Evolutionary conservation across 768 basidiomycete species (phyloP).

Genomic region (Dioszegia crocea): DNA sequence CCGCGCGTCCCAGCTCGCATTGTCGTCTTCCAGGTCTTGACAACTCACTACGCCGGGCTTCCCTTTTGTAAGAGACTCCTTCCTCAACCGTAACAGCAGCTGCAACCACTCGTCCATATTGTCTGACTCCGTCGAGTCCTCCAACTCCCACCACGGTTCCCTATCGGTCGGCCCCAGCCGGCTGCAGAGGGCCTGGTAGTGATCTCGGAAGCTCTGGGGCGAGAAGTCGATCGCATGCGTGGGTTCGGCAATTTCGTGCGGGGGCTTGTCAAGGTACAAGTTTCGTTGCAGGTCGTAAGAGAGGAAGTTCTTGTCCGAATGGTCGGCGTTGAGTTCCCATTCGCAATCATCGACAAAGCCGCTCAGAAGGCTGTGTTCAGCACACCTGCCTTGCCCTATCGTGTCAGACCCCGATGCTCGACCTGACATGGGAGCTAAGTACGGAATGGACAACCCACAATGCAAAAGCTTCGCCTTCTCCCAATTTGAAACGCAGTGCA

Average conservation of each 20-base stretch:
- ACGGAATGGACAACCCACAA: not conserved
- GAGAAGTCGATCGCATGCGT: not conserved
- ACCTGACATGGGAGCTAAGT: no score
- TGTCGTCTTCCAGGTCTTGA: not conserved
- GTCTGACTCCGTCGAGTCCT: not conserved
- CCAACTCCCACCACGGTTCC: not conserved
- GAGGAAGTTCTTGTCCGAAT: not conserved
- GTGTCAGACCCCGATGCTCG: no score
- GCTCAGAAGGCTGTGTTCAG: no score
- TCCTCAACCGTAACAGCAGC: not conserved
- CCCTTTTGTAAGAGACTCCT: no score
- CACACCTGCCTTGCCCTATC: not conserved
- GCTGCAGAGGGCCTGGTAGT: not conserved
- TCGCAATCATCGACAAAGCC: not conserved
- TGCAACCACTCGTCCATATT: not conserved
- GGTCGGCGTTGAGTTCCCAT: not conserved
- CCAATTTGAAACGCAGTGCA: not conserved
- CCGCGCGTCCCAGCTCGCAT: not conserved
- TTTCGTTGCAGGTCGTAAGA: not conserved
- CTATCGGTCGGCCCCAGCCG: not conserved
- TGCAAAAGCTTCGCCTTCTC: constrained; percentile 2
- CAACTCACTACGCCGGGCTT: not conserved
- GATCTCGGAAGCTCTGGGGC: not conserved
- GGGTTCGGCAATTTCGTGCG: not conserved
- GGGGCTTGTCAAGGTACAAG: not conserved